Evolutionary conservation across 2,329 filamentous ascomycete genomes (phyloP).

Genomic region (Talaromyces marneffei): DNA sequence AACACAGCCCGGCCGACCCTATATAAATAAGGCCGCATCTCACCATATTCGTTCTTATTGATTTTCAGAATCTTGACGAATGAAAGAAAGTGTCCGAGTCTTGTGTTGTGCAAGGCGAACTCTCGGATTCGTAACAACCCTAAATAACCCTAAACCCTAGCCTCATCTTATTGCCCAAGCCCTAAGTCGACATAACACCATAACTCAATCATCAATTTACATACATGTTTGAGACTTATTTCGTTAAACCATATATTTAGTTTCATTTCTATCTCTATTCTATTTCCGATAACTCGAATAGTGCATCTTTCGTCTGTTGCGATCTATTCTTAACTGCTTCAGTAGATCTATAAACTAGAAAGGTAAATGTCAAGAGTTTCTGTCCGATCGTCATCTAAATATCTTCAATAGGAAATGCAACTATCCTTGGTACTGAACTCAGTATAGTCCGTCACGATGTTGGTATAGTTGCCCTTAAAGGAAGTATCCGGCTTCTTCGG

Average conservation of each 20-base stretch:
- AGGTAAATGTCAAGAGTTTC: no score
- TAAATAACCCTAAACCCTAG: no score
- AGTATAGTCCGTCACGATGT: background rate
- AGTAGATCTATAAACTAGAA: no score
- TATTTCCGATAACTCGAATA: background rate
- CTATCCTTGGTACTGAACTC: constrained; percentile 10
- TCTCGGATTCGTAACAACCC: background rate
- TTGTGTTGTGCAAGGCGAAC: background rate
- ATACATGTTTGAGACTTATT: background rate
- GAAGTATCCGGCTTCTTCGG: background rate
- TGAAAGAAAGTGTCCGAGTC: background rate
- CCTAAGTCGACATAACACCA: background rate
- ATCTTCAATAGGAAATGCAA: background rate
- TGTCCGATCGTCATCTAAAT: background rate
- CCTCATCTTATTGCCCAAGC: background rate
- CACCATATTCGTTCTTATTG: background rate
- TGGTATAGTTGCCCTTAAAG: constrained; percentile 7
- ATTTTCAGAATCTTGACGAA: background rate
- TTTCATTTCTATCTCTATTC: background rate
- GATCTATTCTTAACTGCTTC: no score
- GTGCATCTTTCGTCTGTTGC: background rate
- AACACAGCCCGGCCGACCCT: background rate
- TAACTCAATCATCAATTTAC: background rate
- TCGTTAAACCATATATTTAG: background rate
- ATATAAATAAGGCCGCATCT: background rate